phyloP scores from a whole-genome alignment of 2,329 filamentous ascomycete species.

The Phialemoniopsis sp. region DNA sequence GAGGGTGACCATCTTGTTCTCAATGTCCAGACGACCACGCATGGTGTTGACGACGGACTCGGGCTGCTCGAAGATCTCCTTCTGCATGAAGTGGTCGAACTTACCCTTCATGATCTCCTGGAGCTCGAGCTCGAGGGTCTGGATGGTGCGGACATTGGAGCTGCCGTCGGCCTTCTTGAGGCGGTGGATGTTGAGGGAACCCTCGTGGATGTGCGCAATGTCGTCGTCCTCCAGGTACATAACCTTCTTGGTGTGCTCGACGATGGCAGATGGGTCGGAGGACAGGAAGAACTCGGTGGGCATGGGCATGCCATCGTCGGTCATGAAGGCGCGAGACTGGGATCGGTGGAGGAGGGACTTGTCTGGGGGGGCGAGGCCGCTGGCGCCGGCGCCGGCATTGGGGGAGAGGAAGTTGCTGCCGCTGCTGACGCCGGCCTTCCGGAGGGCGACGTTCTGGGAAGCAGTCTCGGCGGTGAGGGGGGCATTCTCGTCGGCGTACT shows the following conservation, averaged over 20 bases:
- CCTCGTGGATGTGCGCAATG: constrained; percentile 99
- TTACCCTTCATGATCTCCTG: constrained; percentile 99
- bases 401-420: constrained; percentile 64
- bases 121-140: constrained; percentile 97
- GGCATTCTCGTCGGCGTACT: constrained; percentile 83
- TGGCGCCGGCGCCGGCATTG: constrained; percentile 17
- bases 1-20: constrained; percentile 91
- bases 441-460: constrained; percentile 92
- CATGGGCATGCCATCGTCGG: constrained; percentile 95
- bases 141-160: constrained; percentile 95
- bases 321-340: constrained; percentile 97
- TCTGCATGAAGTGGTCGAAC: constrained; percentile 99
- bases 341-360: constrained; percentile 98
- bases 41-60: constrained; percentile 99
- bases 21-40: constrained; percentile 93
- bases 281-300: constrained; percentile 99
- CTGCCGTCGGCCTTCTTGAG: constrained; percentile 92
- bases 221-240: constrained; percentile 99
- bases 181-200: constrained; percentile 97
- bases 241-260: constrained; percentile 99
- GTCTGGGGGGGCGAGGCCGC: constrained; percentile 78
- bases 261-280: constrained; percentile 95
- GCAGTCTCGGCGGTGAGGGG: constrained; percentile 89
- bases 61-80: constrained; percentile 99
- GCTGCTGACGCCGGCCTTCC: constrained; percentile 82